Conservation (phyloP, 345 rosid genomes). For the Triadica sebifera region DNA sequence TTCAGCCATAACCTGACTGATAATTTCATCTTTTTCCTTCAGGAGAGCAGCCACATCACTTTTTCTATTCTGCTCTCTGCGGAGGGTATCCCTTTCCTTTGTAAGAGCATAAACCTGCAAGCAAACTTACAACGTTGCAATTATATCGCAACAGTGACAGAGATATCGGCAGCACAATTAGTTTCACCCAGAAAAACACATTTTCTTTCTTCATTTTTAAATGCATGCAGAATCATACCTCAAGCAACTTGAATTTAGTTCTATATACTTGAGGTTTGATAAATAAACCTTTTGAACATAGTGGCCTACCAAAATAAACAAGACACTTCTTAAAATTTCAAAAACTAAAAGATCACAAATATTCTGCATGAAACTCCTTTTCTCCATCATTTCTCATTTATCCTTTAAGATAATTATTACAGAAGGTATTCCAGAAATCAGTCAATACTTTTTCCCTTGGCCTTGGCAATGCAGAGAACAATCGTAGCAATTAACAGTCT, state of each 20-base stretch:
- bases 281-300: neutral
- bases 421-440: neutral
- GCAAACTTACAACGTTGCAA: slow-evolving; percentile 14
- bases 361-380: neutral
- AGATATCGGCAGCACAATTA: neutral
- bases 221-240: neutral
- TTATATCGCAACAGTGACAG: neutral
- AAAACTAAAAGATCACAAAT: neutral
- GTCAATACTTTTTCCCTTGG: neutral
- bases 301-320: neutral
- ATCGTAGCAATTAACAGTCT: neutral
- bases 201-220: neutral
- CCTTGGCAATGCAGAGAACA: neutral
- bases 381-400: neutral
- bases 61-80: slow-evolving; percentile 92
- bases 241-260: neutral
- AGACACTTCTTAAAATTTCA: neutral
- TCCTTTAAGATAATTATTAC: neutral
- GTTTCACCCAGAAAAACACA: neutral
- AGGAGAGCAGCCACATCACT: slow-evolving; percentile 97
- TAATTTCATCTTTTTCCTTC: slow-evolving; percentile 98
- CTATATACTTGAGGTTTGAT: neutral
- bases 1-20: slow-evolving; percentile 99
- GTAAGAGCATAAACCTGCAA: slow-evolving; percentile 92
- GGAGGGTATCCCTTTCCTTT: slow-evolving; percentile 94